These are phyloP conservation scores for Trichoderma atroviride DNA, from an alignment of 2,329 filamentous ascomycete species.

Conservation along the genomic window DNA sequence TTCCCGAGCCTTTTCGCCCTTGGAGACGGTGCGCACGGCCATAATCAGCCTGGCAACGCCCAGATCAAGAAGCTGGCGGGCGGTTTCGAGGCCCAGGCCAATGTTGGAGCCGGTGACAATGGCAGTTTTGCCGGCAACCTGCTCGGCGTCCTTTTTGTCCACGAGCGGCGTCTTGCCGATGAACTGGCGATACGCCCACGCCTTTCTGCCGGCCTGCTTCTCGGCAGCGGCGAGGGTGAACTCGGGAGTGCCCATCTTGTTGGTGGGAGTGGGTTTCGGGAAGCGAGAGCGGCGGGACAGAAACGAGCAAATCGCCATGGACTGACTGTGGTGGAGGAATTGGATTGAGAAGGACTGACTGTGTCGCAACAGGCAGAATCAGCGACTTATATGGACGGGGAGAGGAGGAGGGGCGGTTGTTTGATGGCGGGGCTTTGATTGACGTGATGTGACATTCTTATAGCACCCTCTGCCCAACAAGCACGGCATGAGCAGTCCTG, in stretches of 20 bases:
- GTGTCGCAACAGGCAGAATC: not conserved
- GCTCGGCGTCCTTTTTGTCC: not conserved
- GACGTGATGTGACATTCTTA: not conserved
- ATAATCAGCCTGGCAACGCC: conserved; percentile 8
- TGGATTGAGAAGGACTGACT: not conserved
- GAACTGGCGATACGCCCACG: not conserved
- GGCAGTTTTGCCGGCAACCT: not conserved
- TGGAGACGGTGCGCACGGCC: conserved; percentile 10
- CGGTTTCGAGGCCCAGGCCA: not conserved
- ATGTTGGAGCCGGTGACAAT: not conserved
- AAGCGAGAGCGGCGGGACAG: not conserved
- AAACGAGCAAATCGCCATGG: not conserved
- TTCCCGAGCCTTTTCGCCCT: conserved; percentile 6
- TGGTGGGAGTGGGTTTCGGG: not conserved
- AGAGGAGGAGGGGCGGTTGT: not conserved
- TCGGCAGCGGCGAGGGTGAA: not conserved
- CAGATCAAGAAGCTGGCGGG: not conserved
- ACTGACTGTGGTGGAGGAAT: not conserved
- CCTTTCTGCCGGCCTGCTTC: not conserved
- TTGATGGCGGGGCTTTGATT: not conserved
- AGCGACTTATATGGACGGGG: too few relatives aligned
- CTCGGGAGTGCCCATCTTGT: not conserved
- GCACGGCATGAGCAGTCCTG: not conserved
- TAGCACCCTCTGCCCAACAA: not conserved
- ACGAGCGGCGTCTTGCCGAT: not conserved